Conservation (phyloP, 2,329 filamentous ascomycete species). For the Xylariales sp. region DNA sequence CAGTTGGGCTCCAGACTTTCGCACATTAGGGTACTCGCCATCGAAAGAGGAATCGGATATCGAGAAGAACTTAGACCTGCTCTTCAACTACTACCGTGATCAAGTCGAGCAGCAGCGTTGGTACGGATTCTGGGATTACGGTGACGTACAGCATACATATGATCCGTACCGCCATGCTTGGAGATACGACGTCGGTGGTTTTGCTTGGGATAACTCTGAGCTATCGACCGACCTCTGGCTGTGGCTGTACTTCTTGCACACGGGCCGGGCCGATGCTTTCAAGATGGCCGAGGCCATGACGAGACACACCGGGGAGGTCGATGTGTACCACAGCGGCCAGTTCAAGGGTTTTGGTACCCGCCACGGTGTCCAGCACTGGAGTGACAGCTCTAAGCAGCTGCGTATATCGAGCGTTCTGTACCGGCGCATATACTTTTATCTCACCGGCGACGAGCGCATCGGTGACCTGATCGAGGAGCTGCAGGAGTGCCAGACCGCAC, state of each 20-base stretch:
- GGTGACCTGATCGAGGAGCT: conserved; percentile 50
- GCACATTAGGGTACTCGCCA: no score
- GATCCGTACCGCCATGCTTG: conserved; percentile 54
- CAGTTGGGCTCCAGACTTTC: conserved; percentile 43
- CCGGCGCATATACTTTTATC: conserved; percentile 52
- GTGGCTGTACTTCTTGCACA: conserved; percentile 59
- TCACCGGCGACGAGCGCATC: conserved; percentile 52
- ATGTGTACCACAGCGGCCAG: conserved; percentile 55
- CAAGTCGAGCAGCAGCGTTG: conserved; percentile 55
- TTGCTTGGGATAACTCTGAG: conserved; percentile 63
- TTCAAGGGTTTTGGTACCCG: conserved; percentile 58
- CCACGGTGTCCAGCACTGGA: conserved; percentile 59
- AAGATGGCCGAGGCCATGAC: conserved; percentile 55
- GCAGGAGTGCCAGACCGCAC: conserved; percentile 49
- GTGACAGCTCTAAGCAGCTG: conserved; percentile 58
- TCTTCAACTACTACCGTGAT: conserved; percentile 49
- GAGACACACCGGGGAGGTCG: conserved; percentile 56
- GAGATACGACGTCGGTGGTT: conserved; percentile 61
- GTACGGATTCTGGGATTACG: conserved; percentile 61
- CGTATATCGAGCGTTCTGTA: conserved; percentile 56
- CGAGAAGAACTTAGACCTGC: conserved; percentile 50
- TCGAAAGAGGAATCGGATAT: conserved; percentile 32
- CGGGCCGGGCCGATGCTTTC: conserved; percentile 52
- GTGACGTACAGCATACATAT: conserved; percentile 61
- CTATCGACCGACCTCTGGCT: conserved; percentile 59